Conservation (phyloP, 2,329 filamentous ascomycete genomes). For the Phaeophleospora eucalypticola region DNA sequence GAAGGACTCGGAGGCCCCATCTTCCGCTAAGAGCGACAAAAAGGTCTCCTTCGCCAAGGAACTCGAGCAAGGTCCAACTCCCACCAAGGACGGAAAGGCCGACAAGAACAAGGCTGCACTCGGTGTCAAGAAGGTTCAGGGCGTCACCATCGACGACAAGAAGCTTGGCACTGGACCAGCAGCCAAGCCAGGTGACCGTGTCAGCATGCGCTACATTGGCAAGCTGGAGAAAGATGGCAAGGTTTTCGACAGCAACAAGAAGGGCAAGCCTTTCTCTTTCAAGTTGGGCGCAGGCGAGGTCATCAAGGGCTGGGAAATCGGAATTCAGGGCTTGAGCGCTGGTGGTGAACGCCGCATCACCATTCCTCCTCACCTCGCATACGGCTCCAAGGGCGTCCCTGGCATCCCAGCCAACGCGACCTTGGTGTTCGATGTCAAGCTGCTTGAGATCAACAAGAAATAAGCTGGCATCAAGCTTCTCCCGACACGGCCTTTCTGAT, state of each 20-base stretch:
- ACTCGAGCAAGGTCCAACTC: conserved; percentile 91
- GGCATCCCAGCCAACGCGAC: conserved; percentile 90
- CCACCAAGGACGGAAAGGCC: conserved; percentile 51
- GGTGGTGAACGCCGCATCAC: conserved; percentile 91
- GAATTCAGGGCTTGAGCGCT: conserved; percentile 84
- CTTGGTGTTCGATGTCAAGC: conserved; percentile 75
- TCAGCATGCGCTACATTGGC: conserved; percentile 96
- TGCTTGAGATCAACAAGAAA: conserved; percentile 41
- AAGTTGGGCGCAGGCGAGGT: conserved; percentile 92
- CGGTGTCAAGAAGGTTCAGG: conserved; percentile 75
- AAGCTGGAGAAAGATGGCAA: conserved; percentile 86
- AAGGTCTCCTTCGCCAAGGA: conserved; percentile 99
- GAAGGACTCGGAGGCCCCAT: conserved; percentile 51
- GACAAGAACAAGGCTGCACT: conserved; percentile 49
- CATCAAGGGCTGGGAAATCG: conserved; percentile 98
- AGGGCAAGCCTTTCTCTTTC: conserved; percentile 95
- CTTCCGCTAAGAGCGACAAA: conserved; percentile 65
- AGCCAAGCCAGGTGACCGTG: conserved; percentile 84
- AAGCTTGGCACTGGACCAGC: conserved; percentile 80
- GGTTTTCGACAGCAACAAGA: conserved; percentile 97
- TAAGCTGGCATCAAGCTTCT: conserved; percentile 3
- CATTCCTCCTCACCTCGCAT: conserved; percentile 81
- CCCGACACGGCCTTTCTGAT: too few relatives aligned
- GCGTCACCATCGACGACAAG: conserved; percentile 92
- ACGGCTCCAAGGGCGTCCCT: conserved; percentile 73